phyloP scores from a whole-genome alignment of 306 rosid species.

The Pyrus bretschneideri region DNA sequence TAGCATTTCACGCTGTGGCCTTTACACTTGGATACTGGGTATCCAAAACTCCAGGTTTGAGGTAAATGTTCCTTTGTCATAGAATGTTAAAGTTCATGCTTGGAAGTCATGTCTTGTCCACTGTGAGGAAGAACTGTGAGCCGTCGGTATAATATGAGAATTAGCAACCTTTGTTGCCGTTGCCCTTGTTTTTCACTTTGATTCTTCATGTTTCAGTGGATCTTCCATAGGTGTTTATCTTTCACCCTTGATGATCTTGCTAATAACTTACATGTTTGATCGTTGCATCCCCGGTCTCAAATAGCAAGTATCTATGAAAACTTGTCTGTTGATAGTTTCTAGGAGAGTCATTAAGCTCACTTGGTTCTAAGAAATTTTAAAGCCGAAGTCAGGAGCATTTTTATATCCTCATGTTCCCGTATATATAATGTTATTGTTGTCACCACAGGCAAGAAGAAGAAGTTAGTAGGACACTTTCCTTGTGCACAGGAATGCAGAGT shows the following conservation, averaged over 20 bases:
- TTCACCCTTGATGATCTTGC: background rate
- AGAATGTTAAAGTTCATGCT: background rate
- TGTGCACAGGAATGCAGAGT: constrained; percentile 99
- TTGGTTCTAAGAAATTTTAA: background rate
- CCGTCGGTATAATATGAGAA: background rate
- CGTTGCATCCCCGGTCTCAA: background rate
- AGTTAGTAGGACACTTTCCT: constrained; percentile 68
- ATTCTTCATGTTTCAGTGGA: background rate
- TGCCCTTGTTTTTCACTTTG: background rate
- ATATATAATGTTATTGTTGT: constrained; percentile 6
- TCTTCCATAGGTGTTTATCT: background rate
- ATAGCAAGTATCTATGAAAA: background rate
- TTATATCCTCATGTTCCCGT: background rate
- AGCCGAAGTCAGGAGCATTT: background rate
- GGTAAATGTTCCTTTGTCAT: constrained; percentile 45
- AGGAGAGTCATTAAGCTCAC: background rate
- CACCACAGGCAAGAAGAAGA: constrained; percentile 71
- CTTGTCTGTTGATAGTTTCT: background rate
- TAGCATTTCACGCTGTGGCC: constrained; percentile 71
- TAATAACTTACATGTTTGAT: background rate
- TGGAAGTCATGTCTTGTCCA: background rate
- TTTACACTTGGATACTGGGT: constrained; percentile 80
- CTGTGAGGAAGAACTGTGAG: background rate
- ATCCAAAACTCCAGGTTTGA: constrained; percentile 55
- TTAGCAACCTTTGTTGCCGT: background rate